Percentiles rank a stretch among this genome's conserved stretches.
phyloP scores from a whole-genome alignment of 257 asterid species.

The Penstemon newberryi region DNA sequence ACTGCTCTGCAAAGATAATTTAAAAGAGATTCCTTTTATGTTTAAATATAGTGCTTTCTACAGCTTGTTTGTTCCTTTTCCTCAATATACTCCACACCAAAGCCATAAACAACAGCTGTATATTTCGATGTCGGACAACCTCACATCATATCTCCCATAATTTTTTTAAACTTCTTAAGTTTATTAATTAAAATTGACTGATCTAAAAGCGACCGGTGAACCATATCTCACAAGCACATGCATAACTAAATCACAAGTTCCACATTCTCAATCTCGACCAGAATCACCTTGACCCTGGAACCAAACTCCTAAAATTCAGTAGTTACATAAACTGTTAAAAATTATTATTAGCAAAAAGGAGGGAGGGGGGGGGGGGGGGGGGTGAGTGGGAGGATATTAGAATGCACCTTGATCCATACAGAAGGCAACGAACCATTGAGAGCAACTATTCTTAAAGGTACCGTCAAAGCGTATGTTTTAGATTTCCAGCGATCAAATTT shows the following conservation, averaged over 20 bases:
- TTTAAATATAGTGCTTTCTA: not conserved
- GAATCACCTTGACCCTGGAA: too few species aligned
- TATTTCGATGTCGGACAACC: not conserved
- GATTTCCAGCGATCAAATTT: constrained; percentile 84
- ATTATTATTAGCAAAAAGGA: not conserved
- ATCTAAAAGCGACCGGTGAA: not conserved
- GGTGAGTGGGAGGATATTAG: constrained; percentile 13
- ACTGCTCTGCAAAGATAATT: not conserved
- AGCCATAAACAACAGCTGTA: not conserved
- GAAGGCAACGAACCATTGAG: constrained; percentile 79
- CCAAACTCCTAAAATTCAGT: not conserved
- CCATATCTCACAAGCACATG: not conserved
- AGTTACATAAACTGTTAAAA: not conserved
- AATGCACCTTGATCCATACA: constrained; percentile 72
- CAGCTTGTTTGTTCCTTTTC: not conserved
- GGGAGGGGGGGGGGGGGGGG: not conserved
- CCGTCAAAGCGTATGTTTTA: constrained; percentile 75
- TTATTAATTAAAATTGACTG: too few species aligned
- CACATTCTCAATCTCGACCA: not conserved
- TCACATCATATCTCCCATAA: not conserved
- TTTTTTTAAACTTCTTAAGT: too few species aligned
- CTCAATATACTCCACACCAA: not conserved
- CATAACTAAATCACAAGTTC: not conserved
- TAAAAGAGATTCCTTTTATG: not conserved
- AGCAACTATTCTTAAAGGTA: constrained; percentile 78